Evolutionary conservation across 345 rosid genomes (phyloP), one percentile per base, ranked within the genome.

Genomic region (Boechera stricta): DNA sequence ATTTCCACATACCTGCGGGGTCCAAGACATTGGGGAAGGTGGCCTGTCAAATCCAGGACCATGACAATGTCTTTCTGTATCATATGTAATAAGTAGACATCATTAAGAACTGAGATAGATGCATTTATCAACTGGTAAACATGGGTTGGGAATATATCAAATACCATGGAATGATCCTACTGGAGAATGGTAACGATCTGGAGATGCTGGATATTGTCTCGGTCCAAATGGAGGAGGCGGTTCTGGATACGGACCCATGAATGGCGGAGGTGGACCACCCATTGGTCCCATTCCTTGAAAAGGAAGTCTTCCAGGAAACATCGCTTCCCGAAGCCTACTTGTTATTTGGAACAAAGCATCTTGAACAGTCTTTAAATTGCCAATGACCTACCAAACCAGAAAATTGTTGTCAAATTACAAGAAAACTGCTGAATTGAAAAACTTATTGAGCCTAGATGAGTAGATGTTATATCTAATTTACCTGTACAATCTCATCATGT

Each of bases 321-420:
- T 80, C 5, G 80, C 82, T 68, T 90, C 93, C 41, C 90, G 80
- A 71, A 90, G 85, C 74, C 93, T 87, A 76, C 86, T 80, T 56
- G 91, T 87, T 72, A 91, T 85, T 71, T 89, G 96, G 74, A 84
- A 89, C 80, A 91, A 83, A 32, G 96, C 93, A 80, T 91, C 96
- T 72, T 87, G 91, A 42, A 89, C 93, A 62, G 87, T 83, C 56
- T 86, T 90, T 69, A 84, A 64, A 73, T 80, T 91, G 55, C 93
- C 96, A 65, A 87, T 66, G 55, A 91, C 87, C 96, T 91, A 81
- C 83, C 72, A 85, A 65, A 32, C 10, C 69, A 67, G 7, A 1
- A 49, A 66, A 58, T 2, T 24, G 28, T 60, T 59, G 64, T 66
- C 68, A 24, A 4, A 2, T 2, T 9, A 42, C 62, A 61, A 36